Base-by-base conservation (phyloP, 768 basidiomycete genomes). In the Rhodotorula paludigena region DNA sequence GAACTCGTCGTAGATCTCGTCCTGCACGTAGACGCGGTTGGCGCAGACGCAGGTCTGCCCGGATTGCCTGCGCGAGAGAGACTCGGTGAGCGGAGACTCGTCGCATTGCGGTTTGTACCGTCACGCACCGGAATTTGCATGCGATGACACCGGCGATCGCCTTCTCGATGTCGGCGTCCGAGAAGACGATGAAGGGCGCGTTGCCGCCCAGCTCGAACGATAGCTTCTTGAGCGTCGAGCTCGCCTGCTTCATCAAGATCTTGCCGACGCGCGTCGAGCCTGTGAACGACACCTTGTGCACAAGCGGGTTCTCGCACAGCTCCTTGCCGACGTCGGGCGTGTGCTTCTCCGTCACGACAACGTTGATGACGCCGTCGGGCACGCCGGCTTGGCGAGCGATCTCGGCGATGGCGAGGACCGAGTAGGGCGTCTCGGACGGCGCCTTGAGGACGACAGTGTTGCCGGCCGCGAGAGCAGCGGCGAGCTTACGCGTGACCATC, bases 391-490 rank as follows among this genome's bases (percentile, higher is more conserved):
- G 87, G 52, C 82, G 82, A 3, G 86, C 85, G 39, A 98, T 84
- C 89, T 96, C 93, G n/a, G 86, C 87, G 30, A 97, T 82, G 9
- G 94, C 96, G 18, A 98, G 84, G 15, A 87, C 85, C 38, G 90
- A 91, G 80, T 90, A 96, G 2, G 96, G 96, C 0, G 96, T 91
- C 79, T 99, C 96, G 1, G 91, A 84, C 1, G 96, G 87, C 3
- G 93, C 93, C 74, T 98, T 98, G 78, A 97, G 86, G 54, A 99
- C 92, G 0, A 87, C 83, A 0, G 94, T 96, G 77, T 94, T 97
- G n/a, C 96, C 96, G 23, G 92, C 92, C 3, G 93, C 94, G 23
- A 98, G 83, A 32, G 90, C 91, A 36, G 90, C 85, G 35, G 85
- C 90, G 23, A 92, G 80, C 78, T 93, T 93, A n/a, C 91, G 87